Conservation (phyloP, 2,329 filamentous ascomycete genomes). For the Biscogniauxia marginata region DNA sequence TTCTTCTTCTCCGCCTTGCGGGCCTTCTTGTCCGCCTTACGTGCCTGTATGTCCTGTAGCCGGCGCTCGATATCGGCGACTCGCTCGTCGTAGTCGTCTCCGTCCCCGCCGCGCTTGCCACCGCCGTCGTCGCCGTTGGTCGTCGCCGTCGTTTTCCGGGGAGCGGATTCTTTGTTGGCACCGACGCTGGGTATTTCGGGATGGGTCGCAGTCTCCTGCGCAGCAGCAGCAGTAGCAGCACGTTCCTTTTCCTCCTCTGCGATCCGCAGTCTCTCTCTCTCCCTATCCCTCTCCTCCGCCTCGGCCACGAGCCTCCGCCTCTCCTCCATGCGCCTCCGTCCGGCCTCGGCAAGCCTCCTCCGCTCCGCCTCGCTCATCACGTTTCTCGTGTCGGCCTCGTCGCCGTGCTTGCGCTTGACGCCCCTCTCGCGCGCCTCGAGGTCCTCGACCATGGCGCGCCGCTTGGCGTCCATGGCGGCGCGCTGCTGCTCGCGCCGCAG, state of each 20-base stretch:
- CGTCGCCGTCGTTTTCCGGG: slow-evolving; percentile 39
- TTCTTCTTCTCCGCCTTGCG: slow-evolving; percentile 43
- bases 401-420: slow-evolving; percentile 57
- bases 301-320: slow-evolving; percentile 41
- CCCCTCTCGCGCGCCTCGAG: slow-evolving; percentile 75
- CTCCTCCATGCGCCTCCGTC: slow-evolving; percentile 39
- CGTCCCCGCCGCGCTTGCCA: slow-evolving; percentile 4
- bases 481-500: slow-evolving; percentile 68
- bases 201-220: slow-evolving; percentile 15
- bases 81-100: slow-evolving; percentile 37
- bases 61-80: slow-evolving; percentile 45
- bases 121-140: slow-evolving; percentile 1
- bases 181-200: slow-evolving; percentile 11
- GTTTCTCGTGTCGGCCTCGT: slow-evolving; percentile 29
- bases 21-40: slow-evolving; percentile 37
- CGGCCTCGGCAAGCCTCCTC: slow-evolving; percentile 34
- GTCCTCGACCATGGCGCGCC: slow-evolving; percentile 80
- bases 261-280: slow-evolving; percentile 38
- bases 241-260: slow-evolving; percentile 6
- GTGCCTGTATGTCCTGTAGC: slow-evolving; percentile 36
- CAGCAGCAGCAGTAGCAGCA: neutral
- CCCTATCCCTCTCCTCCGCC: slow-evolving; percentile 40
- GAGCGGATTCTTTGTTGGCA: slow-evolving; percentile 22
- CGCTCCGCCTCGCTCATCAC: slow-evolving; percentile 18
- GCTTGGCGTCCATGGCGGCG: slow-evolving; percentile 69